These are phyloP conservation scores for Gentiana straminea DNA, from an alignment of 257 asterid species.

Conservation along the genomic window DNA sequence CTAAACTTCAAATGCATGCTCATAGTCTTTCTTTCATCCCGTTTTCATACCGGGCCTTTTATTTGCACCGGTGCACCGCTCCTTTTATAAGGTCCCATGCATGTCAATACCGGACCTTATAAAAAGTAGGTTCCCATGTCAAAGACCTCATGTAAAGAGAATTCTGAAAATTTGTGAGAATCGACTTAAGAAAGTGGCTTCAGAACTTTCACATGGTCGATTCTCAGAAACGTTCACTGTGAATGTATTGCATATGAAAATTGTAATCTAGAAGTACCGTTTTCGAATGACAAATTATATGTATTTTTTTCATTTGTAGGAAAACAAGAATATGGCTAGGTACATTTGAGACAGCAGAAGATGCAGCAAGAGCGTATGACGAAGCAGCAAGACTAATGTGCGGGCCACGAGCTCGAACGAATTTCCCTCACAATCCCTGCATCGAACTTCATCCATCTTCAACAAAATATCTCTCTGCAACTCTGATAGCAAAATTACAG, in stretches of 20 bases:
- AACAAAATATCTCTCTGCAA: constrained; percentile 38
- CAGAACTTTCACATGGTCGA: no score
- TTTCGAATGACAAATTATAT: not conserved
- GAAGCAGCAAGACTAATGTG: constrained; percentile 74
- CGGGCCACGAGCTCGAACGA: constrained; percentile 56
- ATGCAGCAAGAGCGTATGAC: constrained; percentile 71
- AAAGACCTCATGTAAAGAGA: no score
- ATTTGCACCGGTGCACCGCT: no score
- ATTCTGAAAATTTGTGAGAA: no score
- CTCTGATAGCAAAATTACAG: constrained; percentile 50
- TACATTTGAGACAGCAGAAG: constrained; percentile 73
- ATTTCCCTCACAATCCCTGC: constrained; percentile 34
- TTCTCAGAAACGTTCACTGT: not conserved
- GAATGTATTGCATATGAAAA: no score
- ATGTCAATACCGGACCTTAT: no score
- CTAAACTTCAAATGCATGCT: not conserved
- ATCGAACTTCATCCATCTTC: constrained; percentile 20
- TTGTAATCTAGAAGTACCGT: no score
- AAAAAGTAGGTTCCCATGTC: no score
- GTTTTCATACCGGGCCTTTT: no score
- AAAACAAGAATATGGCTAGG: constrained; percentile 77
- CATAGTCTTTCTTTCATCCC: not conserved
- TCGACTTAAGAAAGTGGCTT: no score
- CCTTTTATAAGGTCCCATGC: no score
- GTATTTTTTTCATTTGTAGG: constrained; percentile 17